These are phyloP conservation scores for Eimeria sp. DNA, from an alignment of 169 alveolate genomes.

Conservation along the genomic window DNA sequence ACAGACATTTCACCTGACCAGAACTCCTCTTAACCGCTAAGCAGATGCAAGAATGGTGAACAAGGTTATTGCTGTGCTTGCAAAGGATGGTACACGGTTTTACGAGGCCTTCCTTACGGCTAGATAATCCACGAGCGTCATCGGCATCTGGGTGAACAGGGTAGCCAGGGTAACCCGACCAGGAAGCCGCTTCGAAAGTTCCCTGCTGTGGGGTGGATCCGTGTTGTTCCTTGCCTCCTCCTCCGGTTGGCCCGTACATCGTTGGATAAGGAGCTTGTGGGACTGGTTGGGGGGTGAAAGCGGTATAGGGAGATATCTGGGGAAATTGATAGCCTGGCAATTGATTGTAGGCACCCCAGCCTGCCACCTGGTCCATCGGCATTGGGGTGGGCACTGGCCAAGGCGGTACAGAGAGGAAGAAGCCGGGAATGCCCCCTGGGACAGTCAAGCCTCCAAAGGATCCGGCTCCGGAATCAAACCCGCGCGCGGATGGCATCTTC, in stretches of 20 bases:
- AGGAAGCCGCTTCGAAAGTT: background rate
- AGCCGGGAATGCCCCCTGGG: constrained; percentile 74
- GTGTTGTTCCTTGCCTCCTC: background rate
- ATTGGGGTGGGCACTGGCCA: constrained; percentile 76
- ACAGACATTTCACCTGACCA: background rate
- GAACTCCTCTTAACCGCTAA: background rate
- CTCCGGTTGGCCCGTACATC: constrained; percentile 31
- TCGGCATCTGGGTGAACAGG: constrained; percentile 42
- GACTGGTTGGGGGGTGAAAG: constrained; percentile 48
- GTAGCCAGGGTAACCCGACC: constrained; percentile 59
- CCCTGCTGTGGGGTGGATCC: constrained; percentile 27
- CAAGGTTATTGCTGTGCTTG: background rate
- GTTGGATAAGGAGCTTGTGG: constrained; percentile 9
- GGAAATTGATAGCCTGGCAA: background rate
- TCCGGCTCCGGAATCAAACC: constrained; percentile 58
- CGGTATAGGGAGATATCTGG: constrained; percentile 67
- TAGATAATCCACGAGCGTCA: background rate
- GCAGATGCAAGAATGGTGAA: background rate
- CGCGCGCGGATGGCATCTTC: constrained; percentile 20
- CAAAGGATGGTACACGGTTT: background rate
- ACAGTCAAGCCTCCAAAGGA: constrained; percentile 57
- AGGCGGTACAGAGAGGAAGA: constrained; percentile 62
- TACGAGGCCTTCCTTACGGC: background rate
- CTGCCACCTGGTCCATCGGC: constrained; percentile 55
- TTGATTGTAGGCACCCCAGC: constrained; percentile 33